Conservation (phyloP, 192 early-diverging fungal species). For the Backusella circina region DNA sequence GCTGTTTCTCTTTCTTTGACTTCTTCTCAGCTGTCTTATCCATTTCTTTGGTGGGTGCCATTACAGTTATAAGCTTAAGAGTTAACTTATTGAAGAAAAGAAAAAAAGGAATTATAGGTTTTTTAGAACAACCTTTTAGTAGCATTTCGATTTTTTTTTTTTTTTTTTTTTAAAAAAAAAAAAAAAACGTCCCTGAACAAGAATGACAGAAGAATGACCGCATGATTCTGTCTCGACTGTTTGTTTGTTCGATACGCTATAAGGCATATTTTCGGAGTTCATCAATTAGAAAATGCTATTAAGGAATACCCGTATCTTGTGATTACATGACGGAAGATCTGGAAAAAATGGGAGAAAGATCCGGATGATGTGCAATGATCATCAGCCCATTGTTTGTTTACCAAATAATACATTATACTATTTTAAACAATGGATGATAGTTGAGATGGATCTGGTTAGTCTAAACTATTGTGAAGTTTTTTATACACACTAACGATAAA, state of each 20-base stretch:
- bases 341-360: neutral
- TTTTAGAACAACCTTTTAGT: neutral
- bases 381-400: neutral
- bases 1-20: neutral
- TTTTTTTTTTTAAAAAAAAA: neutral
- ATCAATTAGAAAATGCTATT: neutral
- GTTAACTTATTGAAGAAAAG: neutral
- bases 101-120: neutral
- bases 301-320: neutral
- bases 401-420: neutral
- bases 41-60: conserved; percentile 9
- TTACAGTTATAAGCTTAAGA: neutral
- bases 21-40: neutral
- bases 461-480: neutral
- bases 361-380: neutral
- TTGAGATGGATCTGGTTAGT: neutral
- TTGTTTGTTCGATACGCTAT: neutral
- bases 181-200: neutral
- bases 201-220: conserved; percentile 9
- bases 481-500: no score
- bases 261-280: neutral
- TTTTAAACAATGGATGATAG: neutral
- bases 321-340: neutral
- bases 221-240: neutral
- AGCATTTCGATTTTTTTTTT: neutral